phyloP scores from a whole-genome alignment of 805 yeast genomes.

The Metschnikowia rubicola region DNA sequence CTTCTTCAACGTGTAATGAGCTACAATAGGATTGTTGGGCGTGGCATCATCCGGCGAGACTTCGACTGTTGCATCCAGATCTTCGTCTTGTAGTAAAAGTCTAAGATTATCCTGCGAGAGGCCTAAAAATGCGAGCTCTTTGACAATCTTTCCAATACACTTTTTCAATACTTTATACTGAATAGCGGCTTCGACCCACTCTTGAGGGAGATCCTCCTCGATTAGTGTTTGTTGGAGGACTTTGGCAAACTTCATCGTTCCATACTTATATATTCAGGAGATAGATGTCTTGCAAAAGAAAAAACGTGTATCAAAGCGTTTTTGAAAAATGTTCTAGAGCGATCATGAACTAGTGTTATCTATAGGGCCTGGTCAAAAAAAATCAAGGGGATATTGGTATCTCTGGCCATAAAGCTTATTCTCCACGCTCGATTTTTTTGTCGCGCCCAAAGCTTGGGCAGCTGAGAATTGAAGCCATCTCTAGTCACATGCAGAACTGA shows the following conservation, averaged over 20 bases:
- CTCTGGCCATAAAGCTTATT: too few relatives aligned
- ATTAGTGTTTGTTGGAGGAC: constrained; percentile 59
- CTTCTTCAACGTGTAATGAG: constrained; percentile 40
- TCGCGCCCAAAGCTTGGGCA: too few relatives aligned
- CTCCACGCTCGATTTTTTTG: too few relatives aligned
- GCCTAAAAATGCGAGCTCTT: constrained; percentile 59
- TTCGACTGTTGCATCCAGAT: constrained; percentile 27
- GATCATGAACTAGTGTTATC: too few relatives aligned
- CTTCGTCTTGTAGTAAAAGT: constrained; percentile 31
- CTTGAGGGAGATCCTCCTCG: constrained; percentile 59
- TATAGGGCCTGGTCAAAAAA: too few relatives aligned
- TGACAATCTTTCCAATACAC: constrained; percentile 60
- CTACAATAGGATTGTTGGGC: constrained; percentile 39
- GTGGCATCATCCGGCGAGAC: constrained; percentile 30
- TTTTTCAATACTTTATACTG: constrained; percentile 71
- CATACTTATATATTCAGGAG: too few relatives aligned
- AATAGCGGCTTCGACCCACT: constrained; percentile 67
- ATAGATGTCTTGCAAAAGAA: too few relatives aligned
- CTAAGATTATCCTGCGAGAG: constrained; percentile 45
- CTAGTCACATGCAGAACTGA: too few relatives aligned
- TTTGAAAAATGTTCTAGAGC: too few relatives aligned
- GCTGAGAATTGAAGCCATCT: too few relatives aligned
- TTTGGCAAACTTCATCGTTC: constrained; percentile 71
- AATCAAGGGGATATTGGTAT: too few relatives aligned
- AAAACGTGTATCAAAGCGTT: too few relatives aligned